phyloP scores from a whole-genome alignment of 495 filamentous ascomycete species.

The Letharia columbiana region DNA sequence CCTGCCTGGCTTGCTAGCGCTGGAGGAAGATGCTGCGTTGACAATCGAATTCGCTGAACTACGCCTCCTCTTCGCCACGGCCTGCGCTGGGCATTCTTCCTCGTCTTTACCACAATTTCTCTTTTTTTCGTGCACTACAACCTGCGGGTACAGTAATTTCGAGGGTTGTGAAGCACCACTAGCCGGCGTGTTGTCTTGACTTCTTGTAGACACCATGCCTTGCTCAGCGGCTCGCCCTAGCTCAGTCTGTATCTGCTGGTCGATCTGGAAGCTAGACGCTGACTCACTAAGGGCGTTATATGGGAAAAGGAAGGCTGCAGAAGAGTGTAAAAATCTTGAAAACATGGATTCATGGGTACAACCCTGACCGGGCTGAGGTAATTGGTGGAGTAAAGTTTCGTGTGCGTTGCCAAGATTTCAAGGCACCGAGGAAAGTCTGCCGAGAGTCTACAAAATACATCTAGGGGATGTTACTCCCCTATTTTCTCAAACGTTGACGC shows the following conservation, averaged over 20 bases:
- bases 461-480: too few relatives aligned
- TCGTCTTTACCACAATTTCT: not conserved
- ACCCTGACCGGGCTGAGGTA: conserved; percentile 1
- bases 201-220: conserved; percentile 13
- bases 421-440: not conserved
- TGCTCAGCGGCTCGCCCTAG: conserved; percentile 5
- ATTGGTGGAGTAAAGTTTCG: conserved; percentile 7
- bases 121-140: not conserved
- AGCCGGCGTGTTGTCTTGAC: conserved; percentile 8
- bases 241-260: conserved; percentile 6
- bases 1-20: not conserved
- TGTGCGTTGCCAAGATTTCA: conserved; percentile 12
- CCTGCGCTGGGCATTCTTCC: not conserved
- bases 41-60: not conserved
- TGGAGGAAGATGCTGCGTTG: not conserved
- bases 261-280: not conserved
- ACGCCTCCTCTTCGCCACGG: not conserved
- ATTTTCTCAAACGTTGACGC: too few relatives aligned
- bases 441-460: not conserved
- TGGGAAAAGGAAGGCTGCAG: not conserved
- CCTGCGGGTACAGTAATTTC: not conserved
- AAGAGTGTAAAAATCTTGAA: not conserved
- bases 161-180: not conserved
- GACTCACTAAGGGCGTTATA: not conserved
- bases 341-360: conserved; percentile 7